Evolutionary conservation across 2,329 filamentous ascomycete genomes (phyloP).

Genomic region (Tolypocladium ovalisporum): DNA sequence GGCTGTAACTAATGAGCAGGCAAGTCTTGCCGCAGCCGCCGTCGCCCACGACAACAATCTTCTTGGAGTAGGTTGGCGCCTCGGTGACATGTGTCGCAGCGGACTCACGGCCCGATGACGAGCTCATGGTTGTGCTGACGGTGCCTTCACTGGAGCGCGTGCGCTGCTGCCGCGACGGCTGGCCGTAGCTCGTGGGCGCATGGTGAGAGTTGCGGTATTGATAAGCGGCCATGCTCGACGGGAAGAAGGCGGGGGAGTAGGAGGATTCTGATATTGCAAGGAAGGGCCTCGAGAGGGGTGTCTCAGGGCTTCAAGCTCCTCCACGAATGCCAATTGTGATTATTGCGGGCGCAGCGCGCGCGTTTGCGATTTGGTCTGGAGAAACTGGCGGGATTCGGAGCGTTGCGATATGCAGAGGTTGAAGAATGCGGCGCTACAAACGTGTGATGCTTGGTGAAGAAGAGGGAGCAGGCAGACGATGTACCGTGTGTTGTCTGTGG

Average conservation of each 20-base stretch:
- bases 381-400: not conserved
- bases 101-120: conserved; percentile 64
- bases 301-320: not conserved
- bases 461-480: not conserved
- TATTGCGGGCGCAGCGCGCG: not conserved
- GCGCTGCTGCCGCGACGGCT: conserved; percentile 34
- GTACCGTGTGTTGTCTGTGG: not conserved
- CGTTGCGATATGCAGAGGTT: not conserved
- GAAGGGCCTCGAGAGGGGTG: not conserved
- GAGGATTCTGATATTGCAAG: not conserved
- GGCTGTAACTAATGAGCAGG: conserved; percentile 94
- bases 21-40: conserved; percentile 98
- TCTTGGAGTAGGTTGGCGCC: conserved; percentile 91
- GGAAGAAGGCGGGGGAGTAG: not conserved
- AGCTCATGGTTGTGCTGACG: conserved; percentile 73
- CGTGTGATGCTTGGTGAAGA: not conserved
- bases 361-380: not conserved
- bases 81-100: conserved; percentile 79
- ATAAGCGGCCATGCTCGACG: conserved; percentile 36
- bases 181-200: conserved; percentile 23
- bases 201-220: conserved; percentile 46
- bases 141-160: conserved; percentile 78
- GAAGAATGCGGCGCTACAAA: not conserved
- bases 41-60: conserved; percentile 97
- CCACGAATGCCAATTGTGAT: conserved; percentile 5